A percentile compares a stretch with the other conserved stretches of the same genome.
Evolutionary conservation across 805 yeast species (phyloP).

Genomic region (Cyberlindnera lachancei): DNA sequence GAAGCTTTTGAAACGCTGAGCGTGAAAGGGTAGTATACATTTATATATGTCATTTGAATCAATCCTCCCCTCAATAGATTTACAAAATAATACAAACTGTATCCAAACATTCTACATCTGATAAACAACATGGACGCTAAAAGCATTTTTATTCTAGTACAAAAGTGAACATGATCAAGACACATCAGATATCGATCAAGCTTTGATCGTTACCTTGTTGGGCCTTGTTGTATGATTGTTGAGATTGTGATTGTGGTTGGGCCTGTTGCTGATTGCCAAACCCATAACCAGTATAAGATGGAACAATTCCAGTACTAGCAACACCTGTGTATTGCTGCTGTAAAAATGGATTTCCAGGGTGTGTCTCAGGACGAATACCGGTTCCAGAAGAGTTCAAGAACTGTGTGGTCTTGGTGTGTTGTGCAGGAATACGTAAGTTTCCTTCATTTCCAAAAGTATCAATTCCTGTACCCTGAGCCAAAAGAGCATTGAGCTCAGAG

Average conservation of each 20-base stretch:
- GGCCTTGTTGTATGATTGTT: conserved; percentile 11
- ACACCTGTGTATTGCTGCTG: conserved; percentile 69
- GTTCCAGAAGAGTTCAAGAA: conserved; percentile 88
- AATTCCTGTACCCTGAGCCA: conserved; percentile 83
- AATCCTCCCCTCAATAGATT: too few relatives aligned
- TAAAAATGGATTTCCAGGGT: conserved; percentile 33
- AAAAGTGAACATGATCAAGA: background rate
- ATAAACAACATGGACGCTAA: too few relatives aligned
- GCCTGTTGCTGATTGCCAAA: conserved; percentile 71
- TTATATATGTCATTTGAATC: too few relatives aligned
- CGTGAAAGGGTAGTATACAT: background rate
- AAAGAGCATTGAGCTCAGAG: conserved; percentile 68
- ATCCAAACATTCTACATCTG: too few relatives aligned
- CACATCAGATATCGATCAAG: conserved; percentile 21
- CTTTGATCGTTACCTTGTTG: conserved; percentile 19
- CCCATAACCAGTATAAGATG: conserved; percentile 90
- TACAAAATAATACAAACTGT: too few relatives aligned
- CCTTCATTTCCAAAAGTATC: conserved; percentile 94
- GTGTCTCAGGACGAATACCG: conserved; percentile 38
- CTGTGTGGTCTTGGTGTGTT: conserved; percentile 74
- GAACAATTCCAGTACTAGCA: conserved; percentile 57
- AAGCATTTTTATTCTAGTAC: background rate
- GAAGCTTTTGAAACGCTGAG: conserved; percentile 49
- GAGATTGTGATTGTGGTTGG: conserved; percentile 10
- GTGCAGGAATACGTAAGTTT: conserved; percentile 80